A percentile compares a stretch with the other conserved stretches of the same genome.
Conservation (phyloP, 2,329 filamentous ascomycete genomes). For the Xylaria sp. region DNA sequence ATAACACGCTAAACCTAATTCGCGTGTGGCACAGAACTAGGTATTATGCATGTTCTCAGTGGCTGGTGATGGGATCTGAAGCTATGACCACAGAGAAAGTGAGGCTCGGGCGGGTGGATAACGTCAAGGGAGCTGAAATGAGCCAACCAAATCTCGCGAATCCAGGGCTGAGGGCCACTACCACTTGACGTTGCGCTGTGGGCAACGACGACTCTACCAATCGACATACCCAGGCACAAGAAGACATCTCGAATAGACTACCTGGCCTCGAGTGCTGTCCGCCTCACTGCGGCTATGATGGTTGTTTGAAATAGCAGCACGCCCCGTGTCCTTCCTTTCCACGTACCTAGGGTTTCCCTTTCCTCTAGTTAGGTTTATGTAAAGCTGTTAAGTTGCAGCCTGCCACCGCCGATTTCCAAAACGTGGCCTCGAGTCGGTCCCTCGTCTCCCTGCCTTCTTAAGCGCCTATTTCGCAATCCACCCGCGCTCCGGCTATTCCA, state of each 20-base stretch:
- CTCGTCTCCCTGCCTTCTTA: constrained; percentile 1
- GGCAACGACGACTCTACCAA: constrained; percentile 14
- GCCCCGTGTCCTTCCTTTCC: constrained; percentile 14
- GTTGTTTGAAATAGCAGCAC: constrained; percentile 24
- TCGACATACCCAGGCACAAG: neutral
- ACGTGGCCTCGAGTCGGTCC: constrained; percentile 39
- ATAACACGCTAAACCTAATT: too few relatives aligned
- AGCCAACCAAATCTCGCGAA: constrained; percentile 16
- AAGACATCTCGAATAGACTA: constrained; percentile 19
- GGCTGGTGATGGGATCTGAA: constrained; percentile 8
- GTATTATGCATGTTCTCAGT: too few relatives aligned
- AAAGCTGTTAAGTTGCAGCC: constrained; percentile 23
- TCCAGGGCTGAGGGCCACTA: constrained; percentile 1
- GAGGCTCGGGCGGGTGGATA: constrained; percentile 9
- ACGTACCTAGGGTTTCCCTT: neutral
- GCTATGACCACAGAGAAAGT: constrained; percentile 28
- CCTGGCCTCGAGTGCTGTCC: constrained; percentile 1
- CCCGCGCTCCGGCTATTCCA: constrained; percentile 15
- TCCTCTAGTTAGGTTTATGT: neutral
- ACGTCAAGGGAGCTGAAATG: constrained; percentile 11
- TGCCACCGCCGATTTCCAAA: constrained; percentile 38
- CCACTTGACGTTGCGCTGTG: constrained; percentile 12
- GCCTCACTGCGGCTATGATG: constrained; percentile 20
- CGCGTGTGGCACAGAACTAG: neutral
- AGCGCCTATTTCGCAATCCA: constrained; percentile 14